Conservation (phyloP, 1,284 basidiomycete genomes). For the Cryptococcus hybrid region DNA sequence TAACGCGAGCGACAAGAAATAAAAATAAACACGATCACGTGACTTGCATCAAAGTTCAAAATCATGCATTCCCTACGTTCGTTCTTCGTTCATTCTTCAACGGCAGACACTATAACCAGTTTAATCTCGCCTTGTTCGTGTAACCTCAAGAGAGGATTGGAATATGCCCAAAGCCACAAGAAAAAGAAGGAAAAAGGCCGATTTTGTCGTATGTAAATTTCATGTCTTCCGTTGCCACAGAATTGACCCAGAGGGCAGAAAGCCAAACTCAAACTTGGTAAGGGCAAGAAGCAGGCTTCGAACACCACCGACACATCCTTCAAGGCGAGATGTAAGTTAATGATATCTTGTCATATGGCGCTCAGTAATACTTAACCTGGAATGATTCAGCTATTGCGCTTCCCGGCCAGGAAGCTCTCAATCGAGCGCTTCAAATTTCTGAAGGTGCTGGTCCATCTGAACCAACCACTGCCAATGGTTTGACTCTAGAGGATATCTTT, state of each 20-base stretch:
- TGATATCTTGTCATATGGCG: neutral
- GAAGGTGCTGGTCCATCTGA: constrained; percentile 41
- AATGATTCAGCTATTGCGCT: constrained; percentile 74
- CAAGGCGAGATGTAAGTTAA: constrained; percentile 77
- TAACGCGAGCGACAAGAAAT: too few species aligned
- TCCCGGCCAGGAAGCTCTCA: constrained; percentile 67
- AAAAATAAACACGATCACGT: too few species aligned
- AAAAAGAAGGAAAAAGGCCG: constrained; percentile 84
- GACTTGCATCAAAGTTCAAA: too few species aligned
- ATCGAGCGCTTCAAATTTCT: constrained; percentile 28
- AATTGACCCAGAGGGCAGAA: constrained; percentile 58
- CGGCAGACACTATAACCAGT: too few species aligned
- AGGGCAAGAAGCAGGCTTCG: constrained; percentile 75
- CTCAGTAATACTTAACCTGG: neutral
- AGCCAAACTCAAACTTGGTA: constrained; percentile 94
- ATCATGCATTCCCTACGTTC: too few species aligned
- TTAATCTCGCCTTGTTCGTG: too few species aligned
- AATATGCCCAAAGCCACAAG: constrained; percentile 80
- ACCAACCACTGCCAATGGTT: constrained; percentile 76
- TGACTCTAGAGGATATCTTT: constrained; percentile 75
- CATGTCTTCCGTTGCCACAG: neutral
- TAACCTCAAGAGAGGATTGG: too few species aligned
- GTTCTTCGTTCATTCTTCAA: too few species aligned
- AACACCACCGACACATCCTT: constrained; percentile 96
- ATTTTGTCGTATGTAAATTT: constrained; percentile 65